Base-by-base conservation (phyloP, 1,284 basidiomycete genomes). In the Heterobasidion parviporum region DNA sequence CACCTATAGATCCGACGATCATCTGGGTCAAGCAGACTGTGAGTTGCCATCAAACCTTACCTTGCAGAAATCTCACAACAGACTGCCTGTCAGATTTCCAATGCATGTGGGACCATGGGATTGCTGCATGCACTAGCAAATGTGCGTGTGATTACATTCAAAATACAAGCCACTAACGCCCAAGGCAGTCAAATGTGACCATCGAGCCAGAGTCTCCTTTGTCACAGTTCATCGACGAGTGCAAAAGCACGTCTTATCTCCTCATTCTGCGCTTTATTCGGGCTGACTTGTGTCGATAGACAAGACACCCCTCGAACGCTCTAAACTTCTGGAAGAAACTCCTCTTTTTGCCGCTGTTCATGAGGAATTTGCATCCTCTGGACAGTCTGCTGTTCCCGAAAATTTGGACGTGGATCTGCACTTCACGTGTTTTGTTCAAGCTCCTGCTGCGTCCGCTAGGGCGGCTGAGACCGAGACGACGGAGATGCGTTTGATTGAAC, bases 31-130 rank as follows among this genome's bases (percentile, higher is more conserved):
- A 87, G 64, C 88, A 90, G 63, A 89, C 85, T 49, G 88, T 85
- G 58, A n/a, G 72, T 63, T 16, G n/a, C 8, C n/a, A 8, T 15
- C 47, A 26, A 26, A 26, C 26, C 26, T 26, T 26, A 26, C 26
- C 26, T 26, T 26, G 26, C 26, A 26, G 26, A 26, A 26, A 26
- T 26, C 5, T 26, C 26, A 6, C 5, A 26, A 26, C 3, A 26
- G 26, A 26, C 26, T 26, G 15, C 32, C 32, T 43, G 15, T 32
- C 55, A 92, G 90, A 93, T 94, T 58, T 70, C 77, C 1, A 94
- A 94, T 65, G 92, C 93, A 0, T 95, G 93, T 64, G 93, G 93
- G 2, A 94, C 92, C 0, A 94, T 95, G 63, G 93, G 86, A 0
- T 74, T 96, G 8, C 74, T 96, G 12, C 93, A 96, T 66, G 82